Conservation (phyloP, 169 alveolate species). For the Amoebophrya sp. region DNA sequence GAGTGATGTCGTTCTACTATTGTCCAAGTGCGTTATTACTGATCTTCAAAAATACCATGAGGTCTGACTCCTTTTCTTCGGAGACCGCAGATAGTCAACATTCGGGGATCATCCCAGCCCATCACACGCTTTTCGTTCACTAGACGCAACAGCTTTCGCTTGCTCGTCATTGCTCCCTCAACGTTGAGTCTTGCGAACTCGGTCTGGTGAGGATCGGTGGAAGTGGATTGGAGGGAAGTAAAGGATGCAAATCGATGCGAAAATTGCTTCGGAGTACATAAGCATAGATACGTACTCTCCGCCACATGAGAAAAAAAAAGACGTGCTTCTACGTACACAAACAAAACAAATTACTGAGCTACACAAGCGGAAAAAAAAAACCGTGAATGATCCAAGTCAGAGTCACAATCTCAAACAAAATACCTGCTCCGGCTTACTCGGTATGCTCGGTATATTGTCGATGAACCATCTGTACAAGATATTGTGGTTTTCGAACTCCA, state of each 20-base stretch:
- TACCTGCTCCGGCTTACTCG: constrained; percentile 56
- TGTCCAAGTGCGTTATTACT: not conserved
- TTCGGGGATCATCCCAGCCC: constrained; percentile 98
- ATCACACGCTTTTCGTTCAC: constrained; percentile 62
- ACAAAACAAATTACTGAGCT: no score
- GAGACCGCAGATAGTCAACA: constrained; percentile 95
- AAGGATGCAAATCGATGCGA: not conserved
- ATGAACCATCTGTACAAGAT: constrained; percentile 97
- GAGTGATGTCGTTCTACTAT: constrained; percentile 52
- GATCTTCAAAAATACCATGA: constrained; percentile 57
- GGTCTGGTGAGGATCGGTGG: constrained; percentile 61
- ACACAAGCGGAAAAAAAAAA: not conserved
- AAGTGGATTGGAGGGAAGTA: not conserved
- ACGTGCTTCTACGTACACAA: not conserved
- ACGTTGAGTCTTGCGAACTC: constrained; percentile 97
- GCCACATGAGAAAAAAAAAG: constrained; percentile 40
- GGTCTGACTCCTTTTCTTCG: constrained; percentile 93
- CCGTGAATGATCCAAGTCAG: not conserved
- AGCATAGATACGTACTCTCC: not conserved
- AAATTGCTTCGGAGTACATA: not conserved
- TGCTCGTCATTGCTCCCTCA: constrained; percentile 89
- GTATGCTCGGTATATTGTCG: constrained; percentile 68
- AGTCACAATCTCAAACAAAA: not conserved
- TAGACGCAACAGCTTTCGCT: constrained; percentile 85
- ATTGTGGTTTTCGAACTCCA: constrained; percentile 97